Evolutionary conservation across 2,329 filamentous ascomycete species (phyloP), one percentile per base, ranked within the genome.

Genomic region (Colletotrichum sp.): DNA sequence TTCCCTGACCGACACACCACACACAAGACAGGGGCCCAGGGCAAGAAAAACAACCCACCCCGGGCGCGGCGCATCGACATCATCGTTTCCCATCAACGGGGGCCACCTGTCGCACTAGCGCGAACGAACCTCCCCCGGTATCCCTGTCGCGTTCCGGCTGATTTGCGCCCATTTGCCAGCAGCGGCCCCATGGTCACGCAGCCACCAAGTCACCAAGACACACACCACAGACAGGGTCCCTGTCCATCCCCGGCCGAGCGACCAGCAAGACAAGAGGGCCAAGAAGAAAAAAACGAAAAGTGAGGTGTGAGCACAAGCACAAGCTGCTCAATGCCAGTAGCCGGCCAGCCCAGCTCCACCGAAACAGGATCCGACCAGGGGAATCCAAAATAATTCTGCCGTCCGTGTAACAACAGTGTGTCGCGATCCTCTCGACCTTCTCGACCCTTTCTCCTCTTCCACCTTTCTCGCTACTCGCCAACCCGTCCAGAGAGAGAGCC

Each of bases 91-190:
- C 74, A 73, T 74, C 58, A 75, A 75, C 64, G 65, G 74, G 74
- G 67, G 58, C 73, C 64, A 63, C 60, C 57, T 75, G 75, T 77
- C 77, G 75, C 77, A 77, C 77, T 78, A 78, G 75, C 77, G 77
- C 75, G 71, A 77, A 75, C 77, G 75, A 78, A 73, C 75, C 75
- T 75, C 68, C 72, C 71, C 77, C 63, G 43, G 71, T 48, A 74
- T 74, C 76, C 74, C 74, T 74, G 71, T 71, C 63, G 57, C 60
- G 67, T 77, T 72, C 74, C 77, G 75, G 77, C 74, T 77, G 74
- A 75, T 78, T 72, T 75, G 55, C 77, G 74, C 74, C 74, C 71
- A 76, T 66, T 76, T 74, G 74, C 71, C 71, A 75, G 72, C 72
- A 61, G 61, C 72, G 48, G 61, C 69, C 61, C 76, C 70, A 67